Percentiles rank a stretch among this genome's conserved stretches.
Conservation (phyloP, 257 asterid genomes). For the Solanum rostratum region DNA sequence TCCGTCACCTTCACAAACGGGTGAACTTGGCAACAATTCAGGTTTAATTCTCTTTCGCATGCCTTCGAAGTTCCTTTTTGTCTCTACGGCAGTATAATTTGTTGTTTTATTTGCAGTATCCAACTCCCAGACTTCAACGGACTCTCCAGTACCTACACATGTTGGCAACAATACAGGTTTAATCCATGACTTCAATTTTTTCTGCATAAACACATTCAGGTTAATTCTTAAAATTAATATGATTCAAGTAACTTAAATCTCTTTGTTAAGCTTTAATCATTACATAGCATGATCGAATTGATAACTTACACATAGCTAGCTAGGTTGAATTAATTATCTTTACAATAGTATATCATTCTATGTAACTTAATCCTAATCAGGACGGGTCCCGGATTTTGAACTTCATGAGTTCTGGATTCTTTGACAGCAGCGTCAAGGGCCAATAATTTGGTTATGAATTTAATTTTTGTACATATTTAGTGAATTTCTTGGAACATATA, state of each 20-base stretch:
- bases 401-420: not conserved
- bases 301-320: not conserved
- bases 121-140: slow-evolving; percentile 16
- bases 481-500: too few species aligned
- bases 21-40: not conserved
- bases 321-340: too few species aligned
- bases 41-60: not conserved
- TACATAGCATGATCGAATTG: not conserved
- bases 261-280: not conserved
- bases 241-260: not conserved
- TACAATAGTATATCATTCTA: not conserved
- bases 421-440: not conserved
- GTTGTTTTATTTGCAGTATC: not conserved
- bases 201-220: not conserved
- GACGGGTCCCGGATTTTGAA: not conserved
- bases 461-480: not conserved
- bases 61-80: not conserved
- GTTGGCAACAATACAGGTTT: not conserved
- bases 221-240: not conserved
- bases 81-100: not conserved
- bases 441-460: not conserved
- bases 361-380: not conserved
- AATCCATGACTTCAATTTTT: not conserved
- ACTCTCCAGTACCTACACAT: not conserved
- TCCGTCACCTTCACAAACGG: not conserved